Percentiles rank a stretch among this genome's conserved stretches.
Conservation (phyloP, 2,329 filamentous ascomycete genomes). For the Phialocephala subalpina region DNA sequence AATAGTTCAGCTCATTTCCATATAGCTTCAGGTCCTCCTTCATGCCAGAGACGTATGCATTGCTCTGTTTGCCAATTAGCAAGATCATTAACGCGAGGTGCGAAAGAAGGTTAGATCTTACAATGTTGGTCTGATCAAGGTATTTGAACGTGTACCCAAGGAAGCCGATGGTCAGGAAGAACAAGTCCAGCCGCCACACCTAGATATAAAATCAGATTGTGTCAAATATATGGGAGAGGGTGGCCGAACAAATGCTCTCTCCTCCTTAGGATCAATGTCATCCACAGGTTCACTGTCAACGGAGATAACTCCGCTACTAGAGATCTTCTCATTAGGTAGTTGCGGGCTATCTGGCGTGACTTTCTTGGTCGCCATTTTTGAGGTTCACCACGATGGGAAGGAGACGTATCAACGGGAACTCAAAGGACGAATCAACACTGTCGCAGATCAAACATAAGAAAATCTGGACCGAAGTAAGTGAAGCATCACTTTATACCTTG, state of each 20-base stretch:
- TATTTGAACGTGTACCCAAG: constrained; percentile 14
- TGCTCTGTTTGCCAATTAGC: neutral
- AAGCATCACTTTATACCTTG: no score
- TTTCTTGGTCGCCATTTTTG: no score
- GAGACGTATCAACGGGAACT: no score
- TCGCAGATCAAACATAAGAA: no score
- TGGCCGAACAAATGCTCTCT: constrained; percentile 7
- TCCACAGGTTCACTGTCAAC: neutral
- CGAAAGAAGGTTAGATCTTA: neutral
- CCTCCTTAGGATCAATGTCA: constrained; percentile 12
- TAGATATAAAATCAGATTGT: neutral
- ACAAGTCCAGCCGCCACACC: constrained; percentile 10
- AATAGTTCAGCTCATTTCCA: constrained; percentile 14
- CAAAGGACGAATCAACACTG: no score
- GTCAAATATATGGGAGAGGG: neutral
- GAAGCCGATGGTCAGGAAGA: constrained; percentile 9
- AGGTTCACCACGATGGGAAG: no score
- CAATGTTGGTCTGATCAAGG: constrained; percentile 15
- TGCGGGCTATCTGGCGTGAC: no score
- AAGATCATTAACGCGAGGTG: neutral
- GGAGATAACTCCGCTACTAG: no score
- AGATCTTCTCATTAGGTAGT: no score
- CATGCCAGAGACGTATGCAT: constrained; percentile 15
- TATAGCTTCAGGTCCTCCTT: constrained; percentile 13
- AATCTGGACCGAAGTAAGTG: no score